phyloP scores from a whole-genome alignment of 1,284 basidiomycete genomes.

The Moesziomyces sp. region DNA sequence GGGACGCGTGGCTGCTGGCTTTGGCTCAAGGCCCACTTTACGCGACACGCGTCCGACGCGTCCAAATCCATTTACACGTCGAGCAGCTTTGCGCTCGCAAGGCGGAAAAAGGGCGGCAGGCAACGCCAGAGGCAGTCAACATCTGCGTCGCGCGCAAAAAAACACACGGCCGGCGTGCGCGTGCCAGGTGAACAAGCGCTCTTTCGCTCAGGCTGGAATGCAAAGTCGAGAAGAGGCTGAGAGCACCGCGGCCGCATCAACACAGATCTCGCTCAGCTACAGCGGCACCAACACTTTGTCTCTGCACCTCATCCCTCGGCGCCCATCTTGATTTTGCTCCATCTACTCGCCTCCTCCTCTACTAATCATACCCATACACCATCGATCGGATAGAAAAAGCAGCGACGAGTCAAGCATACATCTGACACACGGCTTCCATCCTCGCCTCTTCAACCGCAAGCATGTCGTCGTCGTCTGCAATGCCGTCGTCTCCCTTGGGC shows the following conservation, averaged over 20 bases:
- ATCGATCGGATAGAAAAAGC: too few species aligned
- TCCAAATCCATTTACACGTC: slow-evolving; percentile 39
- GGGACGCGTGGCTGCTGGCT: too few species aligned
- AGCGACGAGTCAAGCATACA: neutral
- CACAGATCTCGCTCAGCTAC: too few species aligned
- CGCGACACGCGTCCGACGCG: slow-evolving; percentile 41
- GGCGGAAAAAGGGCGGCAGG: too few species aligned
- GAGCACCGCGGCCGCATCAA: too few species aligned
- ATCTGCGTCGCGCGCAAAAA: neutral
- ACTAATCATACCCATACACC: neutral
- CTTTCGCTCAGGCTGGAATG: neutral
- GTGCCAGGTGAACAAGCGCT: neutral
- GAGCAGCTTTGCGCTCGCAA: slow-evolving; percentile 3
- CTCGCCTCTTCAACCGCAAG: slow-evolving; percentile 6
- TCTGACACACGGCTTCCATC: neutral
- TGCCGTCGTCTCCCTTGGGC: slow-evolving; percentile 52
- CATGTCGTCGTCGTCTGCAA: slow-evolving; percentile 51
- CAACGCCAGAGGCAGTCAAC: too few species aligned
- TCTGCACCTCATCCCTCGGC: too few species aligned
- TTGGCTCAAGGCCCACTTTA: slow-evolving; percentile 13
- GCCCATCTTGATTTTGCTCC: neutral
- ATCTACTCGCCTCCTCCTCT: slow-evolving; percentile 26
- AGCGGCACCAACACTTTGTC: too few species aligned
- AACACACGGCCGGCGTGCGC: neutral
- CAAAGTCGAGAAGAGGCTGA: too few species aligned